phyloP scores from a whole-genome alignment of 306 rosid genomes.

The Heteromeles arbutifolia region DNA sequence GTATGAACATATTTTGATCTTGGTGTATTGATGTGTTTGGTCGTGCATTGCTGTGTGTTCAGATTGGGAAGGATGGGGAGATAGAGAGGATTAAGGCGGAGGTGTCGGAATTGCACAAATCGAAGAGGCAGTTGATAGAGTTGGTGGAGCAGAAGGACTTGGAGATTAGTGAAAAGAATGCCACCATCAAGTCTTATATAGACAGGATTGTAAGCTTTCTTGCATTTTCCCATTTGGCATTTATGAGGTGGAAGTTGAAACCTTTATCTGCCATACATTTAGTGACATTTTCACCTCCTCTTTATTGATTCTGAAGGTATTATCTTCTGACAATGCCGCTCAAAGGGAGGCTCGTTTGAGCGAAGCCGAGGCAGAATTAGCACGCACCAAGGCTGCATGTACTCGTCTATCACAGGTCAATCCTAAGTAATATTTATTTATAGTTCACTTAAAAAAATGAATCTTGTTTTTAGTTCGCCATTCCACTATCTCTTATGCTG shows the following conservation, averaged over 20 bases:
- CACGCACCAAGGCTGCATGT: constrained; percentile 51
- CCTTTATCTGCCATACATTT: background rate
- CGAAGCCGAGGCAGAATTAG: constrained; percentile 66
- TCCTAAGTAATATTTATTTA: background rate
- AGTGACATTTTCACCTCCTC: background rate
- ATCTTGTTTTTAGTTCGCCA: background rate
- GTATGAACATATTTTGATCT: background rate
- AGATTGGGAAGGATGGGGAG: constrained; percentile 88
- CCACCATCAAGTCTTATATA: constrained; percentile 65
- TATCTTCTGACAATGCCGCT: constrained; percentile 52
- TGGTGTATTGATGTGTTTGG: background rate
- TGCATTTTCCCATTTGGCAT: background rate
- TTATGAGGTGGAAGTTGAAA: background rate
- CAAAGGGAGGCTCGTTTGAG: constrained; percentile 71
- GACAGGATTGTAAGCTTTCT: constrained; percentile 71
- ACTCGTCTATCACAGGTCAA: constrained; percentile 68
- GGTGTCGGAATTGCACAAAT: constrained; percentile 66
- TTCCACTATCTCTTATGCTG: background rate
- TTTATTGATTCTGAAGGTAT: constrained; percentile 41
- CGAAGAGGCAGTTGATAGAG: constrained; percentile 77
- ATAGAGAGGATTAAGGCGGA: constrained; percentile 71
- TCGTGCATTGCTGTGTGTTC: constrained; percentile 1
- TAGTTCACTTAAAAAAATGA: background rate
- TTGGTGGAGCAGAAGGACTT: constrained; percentile 61
- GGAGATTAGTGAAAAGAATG: constrained; percentile 71